These are phyloP conservation scores for Schwanniomyces yamadae DNA, from an alignment of 805 yeast genomes.

Conservation along the genomic window DNA sequence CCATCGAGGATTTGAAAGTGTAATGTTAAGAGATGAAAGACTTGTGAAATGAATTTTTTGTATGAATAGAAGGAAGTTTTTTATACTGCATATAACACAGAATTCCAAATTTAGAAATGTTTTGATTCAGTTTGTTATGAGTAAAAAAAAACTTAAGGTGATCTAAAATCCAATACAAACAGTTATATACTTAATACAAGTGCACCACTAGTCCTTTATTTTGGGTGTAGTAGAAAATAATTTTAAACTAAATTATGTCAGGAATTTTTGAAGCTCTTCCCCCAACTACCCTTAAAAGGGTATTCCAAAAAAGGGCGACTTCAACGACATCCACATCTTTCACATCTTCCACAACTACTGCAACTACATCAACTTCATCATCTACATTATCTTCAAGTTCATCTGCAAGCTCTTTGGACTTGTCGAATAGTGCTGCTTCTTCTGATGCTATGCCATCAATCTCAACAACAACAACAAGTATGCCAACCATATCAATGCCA, in stretches of 20 bases:
- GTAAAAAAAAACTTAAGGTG: not conserved
- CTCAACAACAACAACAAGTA: not conserved
- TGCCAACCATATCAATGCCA: slow-evolving; percentile 13
- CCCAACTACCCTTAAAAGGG: slow-evolving; percentile 1
- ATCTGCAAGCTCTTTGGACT: slow-evolving; percentile 10
- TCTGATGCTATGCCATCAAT: too few species aligned
- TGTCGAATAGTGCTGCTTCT: slow-evolving; percentile 4
- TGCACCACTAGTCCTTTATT: too few species aligned
- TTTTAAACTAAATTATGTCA: not conserved
- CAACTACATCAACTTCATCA: not conserved
- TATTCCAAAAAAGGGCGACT: slow-evolving; percentile 6
- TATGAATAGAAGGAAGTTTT: too few species aligned
- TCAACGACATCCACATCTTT: slow-evolving; percentile 1
- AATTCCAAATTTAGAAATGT: slow-evolving; percentile 4
- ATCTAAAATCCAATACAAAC: too few species aligned
- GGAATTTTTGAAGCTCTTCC: not conserved
- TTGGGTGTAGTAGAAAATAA: too few species aligned
- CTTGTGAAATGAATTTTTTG: too few species aligned
- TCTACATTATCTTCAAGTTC: slow-evolving; percentile 5
- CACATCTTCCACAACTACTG: not conserved
- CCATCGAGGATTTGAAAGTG: too few species aligned
- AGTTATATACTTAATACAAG: too few species aligned
- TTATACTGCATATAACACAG: too few species aligned
- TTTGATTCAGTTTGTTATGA: not conserved
- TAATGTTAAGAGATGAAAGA: too few species aligned